Evolutionary conservation across 306 rosid genomes (phyloP).

Genomic region (Inga laurina): DNA sequence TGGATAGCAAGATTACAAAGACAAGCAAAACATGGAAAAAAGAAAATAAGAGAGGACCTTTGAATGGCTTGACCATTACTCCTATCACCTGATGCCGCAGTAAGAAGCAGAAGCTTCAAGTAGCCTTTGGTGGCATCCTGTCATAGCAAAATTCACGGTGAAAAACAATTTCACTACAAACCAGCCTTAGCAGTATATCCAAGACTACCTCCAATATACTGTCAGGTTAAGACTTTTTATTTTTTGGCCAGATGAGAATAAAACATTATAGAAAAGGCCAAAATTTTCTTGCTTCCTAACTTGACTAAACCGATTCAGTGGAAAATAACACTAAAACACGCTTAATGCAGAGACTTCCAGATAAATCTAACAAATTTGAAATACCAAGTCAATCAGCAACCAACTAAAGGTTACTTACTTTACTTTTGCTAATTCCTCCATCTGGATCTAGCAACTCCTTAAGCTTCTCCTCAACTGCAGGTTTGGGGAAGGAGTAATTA

Average conservation of each 20-base stretch:
- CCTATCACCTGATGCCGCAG: constrained; percentile 90
- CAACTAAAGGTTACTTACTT: constrained; percentile 55
- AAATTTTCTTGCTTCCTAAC: constrained; percentile 19
- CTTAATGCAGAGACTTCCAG: constrained; percentile 29
- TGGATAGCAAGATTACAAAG: constrained; percentile 12
- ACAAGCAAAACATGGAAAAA: not conserved
- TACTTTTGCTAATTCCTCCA: constrained; percentile 94
- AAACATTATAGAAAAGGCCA: constrained; percentile 23
- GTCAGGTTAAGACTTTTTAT: not conserved
- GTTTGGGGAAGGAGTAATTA: constrained; percentile 37
- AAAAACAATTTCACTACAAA: constrained; percentile 10
- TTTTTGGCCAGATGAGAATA: not conserved
- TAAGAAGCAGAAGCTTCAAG: constrained; percentile 91
- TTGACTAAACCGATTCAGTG: constrained; percentile 18
- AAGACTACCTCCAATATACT: not conserved
- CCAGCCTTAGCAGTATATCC: not conserved
- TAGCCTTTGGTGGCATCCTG: constrained; percentile 97
- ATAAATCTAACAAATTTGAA: constrained; percentile 28
- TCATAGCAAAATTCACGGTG: not conserved
- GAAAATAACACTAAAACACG: constrained; percentile 21
- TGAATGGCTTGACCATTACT: constrained; percentile 85
- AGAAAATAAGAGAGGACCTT: constrained; percentile 51
- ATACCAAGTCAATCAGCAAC: constrained; percentile 9
- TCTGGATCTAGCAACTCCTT: constrained; percentile 84
- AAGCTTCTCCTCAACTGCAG: constrained; percentile 95